These are phyloP conservation scores for Aspergillus sclerotioniger DNA, from an alignment of 495 filamentous ascomycete species.

Conservation along the genomic window DNA sequence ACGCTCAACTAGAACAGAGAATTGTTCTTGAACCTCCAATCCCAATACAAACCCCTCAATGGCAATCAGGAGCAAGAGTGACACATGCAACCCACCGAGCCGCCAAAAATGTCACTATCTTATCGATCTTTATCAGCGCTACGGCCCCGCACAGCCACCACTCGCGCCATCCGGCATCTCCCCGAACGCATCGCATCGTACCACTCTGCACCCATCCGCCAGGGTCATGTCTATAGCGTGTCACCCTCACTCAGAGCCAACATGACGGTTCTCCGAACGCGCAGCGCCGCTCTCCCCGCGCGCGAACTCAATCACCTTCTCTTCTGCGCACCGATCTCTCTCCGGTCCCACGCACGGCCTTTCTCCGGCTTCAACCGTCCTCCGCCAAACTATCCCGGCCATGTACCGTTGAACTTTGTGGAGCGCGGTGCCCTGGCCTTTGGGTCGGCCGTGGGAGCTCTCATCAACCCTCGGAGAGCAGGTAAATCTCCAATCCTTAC, in stretches of 20 bases:
- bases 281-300: conserved; percentile 18
- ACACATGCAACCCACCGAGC: background rate
- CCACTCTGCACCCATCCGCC: conserved; percentile 18
- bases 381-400: conserved; percentile 71
- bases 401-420: conserved; percentile 79
- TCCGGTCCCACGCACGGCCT: conserved; percentile 25
- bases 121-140: conserved; percentile 23
- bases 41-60: background rate
- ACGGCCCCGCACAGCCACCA: conserved; percentile 25
- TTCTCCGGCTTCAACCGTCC: conserved; percentile 84
- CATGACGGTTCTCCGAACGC: conserved; percentile 35
- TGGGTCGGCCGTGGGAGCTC: conserved; percentile 76
- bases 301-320: conserved; percentile 17
- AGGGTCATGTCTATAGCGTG: conserved; percentile 9
- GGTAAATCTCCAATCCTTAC: conserved; percentile 54
- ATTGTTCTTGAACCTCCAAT: background rate
- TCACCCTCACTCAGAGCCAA: conserved; percentile 9
- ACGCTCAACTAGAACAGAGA: too few species aligned
- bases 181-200: conserved; percentile 25
- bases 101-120: conserved; percentile 1
- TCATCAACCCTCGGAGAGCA: conserved; percentile 76
- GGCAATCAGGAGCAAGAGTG: background rate
- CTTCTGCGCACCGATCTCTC: conserved; percentile 4
- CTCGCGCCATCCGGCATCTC: conserved; percentile 17
- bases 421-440: conserved; percentile 77